Percentiles rank a stretch among this genome's conserved stretches.
These are phyloP conservation scores for Sordariomycetes sp. DNA, from an alignment of 2,329 filamentous ascomycete species.

Conservation along the genomic window DNA sequence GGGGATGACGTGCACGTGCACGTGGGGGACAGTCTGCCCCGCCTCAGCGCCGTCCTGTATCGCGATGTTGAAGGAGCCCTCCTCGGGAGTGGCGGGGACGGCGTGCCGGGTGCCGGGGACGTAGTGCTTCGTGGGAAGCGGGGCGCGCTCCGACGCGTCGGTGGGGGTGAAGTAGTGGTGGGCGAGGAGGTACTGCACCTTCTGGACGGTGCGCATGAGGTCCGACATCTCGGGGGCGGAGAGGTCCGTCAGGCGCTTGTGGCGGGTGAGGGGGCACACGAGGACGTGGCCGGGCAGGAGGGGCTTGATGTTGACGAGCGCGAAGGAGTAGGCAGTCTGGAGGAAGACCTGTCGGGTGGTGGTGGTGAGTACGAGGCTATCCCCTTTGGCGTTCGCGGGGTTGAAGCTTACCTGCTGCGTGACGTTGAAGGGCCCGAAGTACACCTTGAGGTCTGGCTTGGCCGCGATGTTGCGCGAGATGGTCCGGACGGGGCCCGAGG, in stretches of 20 bases:
- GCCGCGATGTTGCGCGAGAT: constrained; percentile 4
- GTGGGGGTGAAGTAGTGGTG: constrained; percentile 32
- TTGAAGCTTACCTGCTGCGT: constrained; percentile 69
- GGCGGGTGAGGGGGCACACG: constrained; percentile 59
- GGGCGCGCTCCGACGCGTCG: background rate
- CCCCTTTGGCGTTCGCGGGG: constrained; percentile 48
- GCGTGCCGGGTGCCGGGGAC: background rate
- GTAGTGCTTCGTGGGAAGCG: constrained; percentile 1
- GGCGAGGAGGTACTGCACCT: constrained; percentile 64
- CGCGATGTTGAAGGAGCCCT: constrained; percentile 78
- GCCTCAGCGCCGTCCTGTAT: constrained; percentile 88
- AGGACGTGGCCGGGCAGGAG: constrained; percentile 88
- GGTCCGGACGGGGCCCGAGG: background rate
- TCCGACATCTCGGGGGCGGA: constrained; percentile 59
- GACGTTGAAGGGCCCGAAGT: constrained; percentile 67
- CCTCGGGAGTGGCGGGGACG: constrained; percentile 21
- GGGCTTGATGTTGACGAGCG: constrained; percentile 90
- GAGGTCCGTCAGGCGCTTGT: constrained; percentile 65
- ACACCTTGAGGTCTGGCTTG: constrained; percentile 21
- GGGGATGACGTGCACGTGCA: constrained; percentile 88
- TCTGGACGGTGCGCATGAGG: constrained; percentile 77
- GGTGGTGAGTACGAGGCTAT: background rate
- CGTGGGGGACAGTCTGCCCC: constrained; percentile 86
- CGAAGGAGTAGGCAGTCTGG: constrained; percentile 65
- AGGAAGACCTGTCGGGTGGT: constrained; percentile 69